Conservation (phyloP, 2,329 filamentous ascomycete species). For the Ilyonectria robusta region DNA sequence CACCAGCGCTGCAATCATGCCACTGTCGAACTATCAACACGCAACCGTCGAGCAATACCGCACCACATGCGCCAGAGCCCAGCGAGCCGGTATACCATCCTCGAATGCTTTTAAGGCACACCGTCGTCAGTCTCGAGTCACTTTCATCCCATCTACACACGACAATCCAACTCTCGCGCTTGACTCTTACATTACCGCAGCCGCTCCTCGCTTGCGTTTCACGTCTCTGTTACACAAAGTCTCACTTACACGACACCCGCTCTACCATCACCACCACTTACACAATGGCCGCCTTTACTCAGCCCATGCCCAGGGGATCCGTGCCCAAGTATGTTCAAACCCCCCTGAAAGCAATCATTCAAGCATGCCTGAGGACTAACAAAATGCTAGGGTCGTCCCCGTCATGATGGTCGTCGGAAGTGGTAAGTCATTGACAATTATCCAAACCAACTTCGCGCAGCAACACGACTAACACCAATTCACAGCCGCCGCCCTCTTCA, state of each 20-base stretch:
- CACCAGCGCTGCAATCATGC: conserved; percentile 37
- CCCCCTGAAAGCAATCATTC: background rate
- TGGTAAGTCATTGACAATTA: conserved; percentile 14
- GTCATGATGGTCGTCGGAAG: conserved; percentile 43
- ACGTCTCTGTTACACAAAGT: conserved; percentile 19
- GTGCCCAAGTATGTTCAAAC: conserved; percentile 38
- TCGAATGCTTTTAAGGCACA: conserved; percentile 18
- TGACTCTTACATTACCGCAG: conserved; percentile 8
- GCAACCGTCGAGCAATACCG: conserved; percentile 32
- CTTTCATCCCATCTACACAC: conserved; percentile 27
- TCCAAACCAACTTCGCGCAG: background rate
- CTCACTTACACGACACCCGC: conserved; percentile 31
- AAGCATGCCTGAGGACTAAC: conserved; percentile 17
- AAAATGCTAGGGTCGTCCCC: conserved; percentile 37
- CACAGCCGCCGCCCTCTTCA: conserved; percentile 32
- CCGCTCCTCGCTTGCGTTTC: conserved; percentile 20
- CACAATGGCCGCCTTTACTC: conserved; percentile 38
- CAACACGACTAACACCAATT: conserved; percentile 3
- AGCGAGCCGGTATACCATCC: conserved; percentile 35
- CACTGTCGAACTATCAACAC: conserved; percentile 45
- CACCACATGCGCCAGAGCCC: conserved; percentile 18
- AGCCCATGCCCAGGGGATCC: conserved; percentile 40
- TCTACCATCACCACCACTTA: conserved; percentile 31
- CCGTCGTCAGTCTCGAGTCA: conserved; percentile 32
- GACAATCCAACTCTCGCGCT: conserved; percentile 21